phyloP scores from a whole-genome alignment of 2,329 filamentous ascomycete species.

The Epichloe amarillans region DNA sequence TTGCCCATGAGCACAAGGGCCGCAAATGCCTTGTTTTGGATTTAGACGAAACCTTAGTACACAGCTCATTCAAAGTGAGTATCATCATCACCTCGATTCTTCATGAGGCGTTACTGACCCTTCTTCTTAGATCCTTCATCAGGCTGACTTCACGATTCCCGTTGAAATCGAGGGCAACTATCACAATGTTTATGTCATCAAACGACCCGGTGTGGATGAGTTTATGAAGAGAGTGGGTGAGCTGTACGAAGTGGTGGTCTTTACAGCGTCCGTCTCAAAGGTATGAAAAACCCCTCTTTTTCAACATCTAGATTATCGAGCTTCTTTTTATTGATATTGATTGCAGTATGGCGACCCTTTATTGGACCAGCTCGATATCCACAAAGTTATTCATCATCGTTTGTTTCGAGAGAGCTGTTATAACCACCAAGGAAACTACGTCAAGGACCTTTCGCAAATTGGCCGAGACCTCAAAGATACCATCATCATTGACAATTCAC shows the following conservation, averaged over 20 bases:
- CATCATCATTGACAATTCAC: constrained; percentile 99
- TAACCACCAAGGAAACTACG: constrained; percentile 98
- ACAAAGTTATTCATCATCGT: constrained; percentile 89
- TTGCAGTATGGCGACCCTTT: constrained; percentile 84
- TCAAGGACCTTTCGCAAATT: constrained; percentile 96
- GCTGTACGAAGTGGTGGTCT: constrained; percentile 95
- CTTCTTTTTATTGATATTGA: constrained; percentile 5
- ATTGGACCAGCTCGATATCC: constrained; percentile 91
- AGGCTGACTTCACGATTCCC: constrained; percentile 97
- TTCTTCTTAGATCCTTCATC: constrained; percentile 66
- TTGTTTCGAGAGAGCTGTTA: constrained; percentile 98
- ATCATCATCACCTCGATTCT: background rate
- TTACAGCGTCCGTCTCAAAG: constrained; percentile 97
- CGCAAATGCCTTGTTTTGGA: constrained; percentile 93
- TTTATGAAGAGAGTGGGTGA: constrained; percentile 99
- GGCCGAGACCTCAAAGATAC: constrained; percentile 92
- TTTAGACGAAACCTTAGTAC: constrained; percentile 90
- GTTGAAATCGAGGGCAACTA: constrained; percentile 98
- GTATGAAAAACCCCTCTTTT: constrained; percentile 28
- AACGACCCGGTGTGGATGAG: constrained; percentile 92
- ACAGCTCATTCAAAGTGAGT: constrained; percentile 86
- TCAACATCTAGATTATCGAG: constrained; percentile 5
- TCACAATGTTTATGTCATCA: constrained; percentile 99
- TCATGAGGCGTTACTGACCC: constrained; percentile 3
- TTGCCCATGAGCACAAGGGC: constrained; percentile 65